phyloP scores from a whole-genome alignment of 306 rosid species.

The Benincasa hispida region DNA sequence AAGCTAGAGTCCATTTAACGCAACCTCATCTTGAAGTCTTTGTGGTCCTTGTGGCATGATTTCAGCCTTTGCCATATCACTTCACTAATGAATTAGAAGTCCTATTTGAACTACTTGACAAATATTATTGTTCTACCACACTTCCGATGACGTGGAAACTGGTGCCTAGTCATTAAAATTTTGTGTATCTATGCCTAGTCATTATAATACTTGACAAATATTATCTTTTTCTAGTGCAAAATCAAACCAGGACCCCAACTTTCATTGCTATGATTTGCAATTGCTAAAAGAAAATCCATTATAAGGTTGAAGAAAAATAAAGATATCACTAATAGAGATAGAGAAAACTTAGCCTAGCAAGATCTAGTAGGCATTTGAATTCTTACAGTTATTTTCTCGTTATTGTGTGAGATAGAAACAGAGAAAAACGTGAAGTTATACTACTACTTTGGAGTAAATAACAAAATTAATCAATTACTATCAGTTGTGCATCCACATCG shows the following conservation, averaged over 20 bases:
- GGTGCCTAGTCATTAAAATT: not conserved
- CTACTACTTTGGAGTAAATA: not conserved
- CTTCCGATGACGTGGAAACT: not conserved
- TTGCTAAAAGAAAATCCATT: not conserved
- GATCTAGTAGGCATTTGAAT: not conserved
- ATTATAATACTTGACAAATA: no score
- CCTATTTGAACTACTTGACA: not conserved
- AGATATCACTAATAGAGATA: not conserved
- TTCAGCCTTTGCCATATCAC: no score
- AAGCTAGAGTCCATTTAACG: not conserved
- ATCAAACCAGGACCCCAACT: not conserved
- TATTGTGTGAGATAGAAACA: not conserved
- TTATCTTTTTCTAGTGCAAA: not conserved
- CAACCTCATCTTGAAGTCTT: not conserved
- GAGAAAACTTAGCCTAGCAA: not conserved
- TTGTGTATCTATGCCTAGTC: not conserved
- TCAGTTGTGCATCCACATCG: constrained; percentile 47
- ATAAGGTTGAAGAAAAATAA: not conserved
- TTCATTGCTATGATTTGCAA: not conserved
- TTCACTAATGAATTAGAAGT: not conserved
- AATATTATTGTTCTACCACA: not conserved
- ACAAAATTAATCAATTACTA: constrained; percentile 18
- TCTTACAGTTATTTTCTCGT: not conserved
- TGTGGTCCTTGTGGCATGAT: no score
- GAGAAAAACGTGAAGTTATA: not conserved